A percentile compares a stretch with the other conserved stretches of the same genome.
These are phyloP conservation scores for Torulaspora indica DNA, from an alignment of 805 yeast species.

Conservation along the genomic window DNA sequence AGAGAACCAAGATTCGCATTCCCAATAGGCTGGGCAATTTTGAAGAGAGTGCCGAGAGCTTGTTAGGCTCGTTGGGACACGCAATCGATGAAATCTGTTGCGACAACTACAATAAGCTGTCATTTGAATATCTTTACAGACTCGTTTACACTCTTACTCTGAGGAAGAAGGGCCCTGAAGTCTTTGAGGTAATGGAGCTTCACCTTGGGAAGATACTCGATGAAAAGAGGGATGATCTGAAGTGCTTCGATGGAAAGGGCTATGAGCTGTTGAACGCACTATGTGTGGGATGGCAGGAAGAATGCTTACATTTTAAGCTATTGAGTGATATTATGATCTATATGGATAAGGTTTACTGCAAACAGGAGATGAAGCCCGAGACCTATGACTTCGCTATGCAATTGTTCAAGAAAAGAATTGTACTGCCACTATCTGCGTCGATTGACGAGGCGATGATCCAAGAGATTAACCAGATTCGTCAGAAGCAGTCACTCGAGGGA, in stretches of 20 bases:
- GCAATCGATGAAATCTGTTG: slow-evolving; percentile 71
- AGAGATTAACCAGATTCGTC: slow-evolving; percentile 35
- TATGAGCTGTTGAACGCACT: slow-evolving; percentile 39
- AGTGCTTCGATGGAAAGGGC: slow-evolving; percentile 19
- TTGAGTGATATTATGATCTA: slow-evolving; percentile 83
- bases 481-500: slow-evolving; percentile 53
- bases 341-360: slow-evolving; percentile 77
- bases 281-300: slow-evolving; percentile 58
- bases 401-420: slow-evolving; percentile 56
- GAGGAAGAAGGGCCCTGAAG: slow-evolving; percentile 18
- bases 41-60: slow-evolving; percentile 51
- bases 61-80: slow-evolving; percentile 60
- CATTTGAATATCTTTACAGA: slow-evolving; percentile 79
- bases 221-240: slow-evolving; percentile 1
- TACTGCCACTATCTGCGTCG: slow-evolving; percentile 45
- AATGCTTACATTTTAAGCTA: slow-evolving; percentile 66
- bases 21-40: slow-evolving; percentile 45
- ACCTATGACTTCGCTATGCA: slow-evolving; percentile 71
- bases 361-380: slow-evolving; percentile 56
- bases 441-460: slow-evolving; percentile 47
- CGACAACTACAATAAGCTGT: slow-evolving; percentile 65
- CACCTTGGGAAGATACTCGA: slow-evolving; percentile 15
- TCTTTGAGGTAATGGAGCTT: slow-evolving; percentile 14
- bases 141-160: slow-evolving; percentile 73
- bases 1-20: slow-evolving; percentile 57